Percentiles rank a stretch among this genome's conserved stretches.
phyloP scores from a whole-genome alignment of 495 filamentous ascomycete genomes.

The Sordaria brevicollis region DNA sequence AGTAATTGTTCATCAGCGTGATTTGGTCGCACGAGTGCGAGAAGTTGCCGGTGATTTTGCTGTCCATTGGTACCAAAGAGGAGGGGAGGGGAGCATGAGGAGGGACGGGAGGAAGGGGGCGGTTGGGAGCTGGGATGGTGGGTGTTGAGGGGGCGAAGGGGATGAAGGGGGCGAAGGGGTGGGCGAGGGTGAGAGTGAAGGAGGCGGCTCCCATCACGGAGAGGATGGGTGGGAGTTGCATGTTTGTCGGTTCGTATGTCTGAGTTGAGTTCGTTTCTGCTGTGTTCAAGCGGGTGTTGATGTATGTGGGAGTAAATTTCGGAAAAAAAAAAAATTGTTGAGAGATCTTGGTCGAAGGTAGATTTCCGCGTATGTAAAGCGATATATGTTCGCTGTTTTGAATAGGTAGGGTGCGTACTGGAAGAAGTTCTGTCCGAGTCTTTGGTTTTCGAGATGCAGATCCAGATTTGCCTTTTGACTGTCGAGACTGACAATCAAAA shows the following conservation, averaged over 20 bases:
- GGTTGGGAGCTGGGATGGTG: too few relatives aligned
- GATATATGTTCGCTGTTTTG: too few relatives aligned
- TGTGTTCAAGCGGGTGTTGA: background rate
- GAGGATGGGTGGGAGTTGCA: background rate
- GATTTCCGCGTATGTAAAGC: too few relatives aligned
- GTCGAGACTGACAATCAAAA: too few relatives aligned
- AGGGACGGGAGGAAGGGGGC: too few relatives aligned
- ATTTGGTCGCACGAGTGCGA: slow-evolving; percentile 10
- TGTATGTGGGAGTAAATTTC: too few relatives aligned
- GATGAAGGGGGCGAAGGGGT: background rate
- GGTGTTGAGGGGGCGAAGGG: too few relatives aligned
- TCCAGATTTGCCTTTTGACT: too few relatives aligned
- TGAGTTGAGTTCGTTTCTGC: background rate
- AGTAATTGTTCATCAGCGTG: background rate
- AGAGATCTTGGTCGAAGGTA: background rate
- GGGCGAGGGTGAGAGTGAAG: background rate
- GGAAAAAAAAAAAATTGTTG: too few relatives aligned
- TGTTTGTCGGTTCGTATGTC: background rate
- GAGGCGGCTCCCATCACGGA: background rate
- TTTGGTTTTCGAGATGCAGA: too few relatives aligned
- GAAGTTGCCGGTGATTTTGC: slow-evolving; percentile 3
- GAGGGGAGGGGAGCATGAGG: background rate
- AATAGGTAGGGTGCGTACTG: too few relatives aligned
- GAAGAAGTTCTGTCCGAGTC: too few relatives aligned
- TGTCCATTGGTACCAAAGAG: background rate